Evolutionary conservation across 163 green algal genomes (phyloP), one percentile per base, ranked within the genome.

Genomic region (Scenedesmus sp.): DNA sequence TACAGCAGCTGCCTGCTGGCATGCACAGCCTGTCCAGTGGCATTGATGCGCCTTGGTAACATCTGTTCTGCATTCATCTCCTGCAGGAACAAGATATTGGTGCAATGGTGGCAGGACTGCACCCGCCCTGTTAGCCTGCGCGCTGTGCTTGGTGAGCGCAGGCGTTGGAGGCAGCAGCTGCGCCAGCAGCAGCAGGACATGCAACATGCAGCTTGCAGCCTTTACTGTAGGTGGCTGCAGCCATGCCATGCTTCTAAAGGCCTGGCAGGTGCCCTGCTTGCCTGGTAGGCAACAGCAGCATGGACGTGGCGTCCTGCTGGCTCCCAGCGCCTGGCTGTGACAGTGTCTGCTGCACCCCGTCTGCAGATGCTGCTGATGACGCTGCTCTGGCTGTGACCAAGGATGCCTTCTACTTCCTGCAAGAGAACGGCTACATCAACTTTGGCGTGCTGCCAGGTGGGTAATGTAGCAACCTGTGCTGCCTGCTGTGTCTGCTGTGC

Each of bases 381-480:
- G 83, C 8, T 6, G 52, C n/a, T 6, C 46, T 82, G 23, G 57
- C 74, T 18, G 13, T 92, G 7, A 73, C 95, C 59, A 83, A 87
- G 1, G 86, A 95, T n/a, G 94, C 94, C 18, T 94, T 95, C 81
- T 9, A 74, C 26, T 97, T 97, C 86, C 86, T 97, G 76, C 67
- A 94, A 10, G 89, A 94, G 59, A 93, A 97, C 79, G 96, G 95
- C 4, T 93, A 93, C 94, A 97, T 97, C 89, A 97, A 97, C 77
- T 93, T 95, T 82, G 96, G 96, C 26, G 70, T 96, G 52, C 74
- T 97, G 16, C 18, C 83, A 85, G 64, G 82, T 76, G 70, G 12
- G 54, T 1, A 12, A 55, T 46, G 34, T 66, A 70, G 55, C 55
- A 52, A 56, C 16, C 6, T 76, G 66, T 34, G 66, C 16, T 34